A percentile compares a stretch with the other conserved stretches of the same genome.
Evolutionary conservation across 208 protist species (phyloP).

Genomic region (Leishmania mexicana): DNA sequence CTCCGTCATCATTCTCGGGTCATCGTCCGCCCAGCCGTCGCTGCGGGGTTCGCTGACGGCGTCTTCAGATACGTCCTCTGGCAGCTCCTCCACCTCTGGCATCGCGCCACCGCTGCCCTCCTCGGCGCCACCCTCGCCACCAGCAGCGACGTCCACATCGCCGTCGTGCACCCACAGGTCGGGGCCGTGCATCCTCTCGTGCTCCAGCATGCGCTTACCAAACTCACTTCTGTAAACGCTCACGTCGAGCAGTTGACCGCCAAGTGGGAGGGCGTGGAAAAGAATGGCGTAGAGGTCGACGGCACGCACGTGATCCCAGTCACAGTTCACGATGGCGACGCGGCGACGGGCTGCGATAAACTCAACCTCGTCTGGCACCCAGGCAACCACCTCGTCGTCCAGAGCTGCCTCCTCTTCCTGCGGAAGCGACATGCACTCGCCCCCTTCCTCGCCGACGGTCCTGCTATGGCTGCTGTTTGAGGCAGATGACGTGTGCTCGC

Average conservation of each 20-base stretch:
- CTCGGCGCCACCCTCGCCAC: conserved; percentile 7
- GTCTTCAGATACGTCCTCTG: conserved; percentile 45
- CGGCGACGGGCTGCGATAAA: conserved; percentile 79
- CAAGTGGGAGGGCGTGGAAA: conserved; percentile 94
- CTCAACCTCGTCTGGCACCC: conserved; percentile 78
- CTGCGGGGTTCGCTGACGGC: conserved; percentile 42
- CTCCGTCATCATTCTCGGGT: conserved; percentile 76
- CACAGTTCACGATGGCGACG: conserved; percentile 95
- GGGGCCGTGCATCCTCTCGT: conserved; percentile 80
- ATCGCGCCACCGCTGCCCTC: conserved; percentile 13
- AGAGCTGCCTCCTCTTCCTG: conserved; percentile 33
- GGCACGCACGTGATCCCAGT: conserved; percentile 96
- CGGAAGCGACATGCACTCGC: conserved; percentile 31
- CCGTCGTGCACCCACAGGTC: conserved; percentile 81
- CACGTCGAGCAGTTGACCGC: conserved; percentile 91
- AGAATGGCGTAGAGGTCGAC: conserved; percentile 96
- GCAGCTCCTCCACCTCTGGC: conserved; percentile 41
- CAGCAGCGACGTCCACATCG: conserved; percentile 14
- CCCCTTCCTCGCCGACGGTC: conserved; percentile 18
- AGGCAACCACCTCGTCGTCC: conserved; percentile 75
- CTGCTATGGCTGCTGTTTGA: neutral
- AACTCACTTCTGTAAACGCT: conserved; percentile 96
- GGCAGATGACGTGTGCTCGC: conserved; percentile 3
- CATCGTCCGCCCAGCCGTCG: conserved; percentile 82
- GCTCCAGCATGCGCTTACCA: conserved; percentile 92